These are phyloP conservation scores for Bjerkandera adusta DNA, from an alignment of 1,284 basidiomycete genomes.

Conservation along the genomic window DNA sequence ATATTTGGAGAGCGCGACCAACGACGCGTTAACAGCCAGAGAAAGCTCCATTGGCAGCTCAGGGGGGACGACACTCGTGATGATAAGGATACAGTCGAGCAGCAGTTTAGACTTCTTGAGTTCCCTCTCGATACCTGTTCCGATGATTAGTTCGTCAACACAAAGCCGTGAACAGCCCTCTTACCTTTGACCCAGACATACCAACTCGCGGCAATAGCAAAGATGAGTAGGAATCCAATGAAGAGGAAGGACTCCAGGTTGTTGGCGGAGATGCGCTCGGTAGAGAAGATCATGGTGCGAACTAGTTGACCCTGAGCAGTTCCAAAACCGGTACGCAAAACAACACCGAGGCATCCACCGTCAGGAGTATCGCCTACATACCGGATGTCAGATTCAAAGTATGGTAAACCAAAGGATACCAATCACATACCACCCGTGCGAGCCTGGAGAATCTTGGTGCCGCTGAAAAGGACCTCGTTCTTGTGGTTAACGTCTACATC, in stretches of 20 bases:
- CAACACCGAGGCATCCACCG: constrained; percentile 85
- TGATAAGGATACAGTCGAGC: constrained; percentile 90
- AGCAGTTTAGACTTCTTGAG: constrained; percentile 92
- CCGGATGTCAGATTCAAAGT: not conserved
- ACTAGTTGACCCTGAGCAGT: constrained; percentile 95
- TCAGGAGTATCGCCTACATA: constrained; percentile 73
- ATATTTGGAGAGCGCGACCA: constrained; percentile 91
- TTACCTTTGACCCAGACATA: constrained; percentile 94
- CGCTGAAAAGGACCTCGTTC: constrained; percentile 88
- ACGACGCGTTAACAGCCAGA: constrained; percentile 89
- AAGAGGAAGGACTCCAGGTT: constrained; percentile 93
- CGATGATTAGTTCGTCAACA: not conserved
- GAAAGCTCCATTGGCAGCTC: constrained; percentile 96
- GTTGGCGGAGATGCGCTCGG: constrained; percentile 92
- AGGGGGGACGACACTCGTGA: constrained; percentile 94
- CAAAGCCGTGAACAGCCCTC: constrained; percentile 20
- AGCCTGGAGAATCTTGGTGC: constrained; percentile 92
- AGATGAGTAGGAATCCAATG: constrained; percentile 94
- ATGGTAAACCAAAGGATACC: not conserved
- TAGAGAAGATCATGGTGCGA: constrained; percentile 96
- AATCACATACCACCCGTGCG: constrained; percentile 43
- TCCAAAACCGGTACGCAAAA: constrained; percentile 94
- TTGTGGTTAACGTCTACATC: constrained; percentile 86
- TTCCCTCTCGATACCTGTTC: constrained; percentile 78
- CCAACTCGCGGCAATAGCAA: constrained; percentile 93